These are phyloP conservation scores for Clohesyomyces aquaticus DNA, from an alignment of 495 filamentous ascomycete genomes.

Conservation along the genomic window DNA sequence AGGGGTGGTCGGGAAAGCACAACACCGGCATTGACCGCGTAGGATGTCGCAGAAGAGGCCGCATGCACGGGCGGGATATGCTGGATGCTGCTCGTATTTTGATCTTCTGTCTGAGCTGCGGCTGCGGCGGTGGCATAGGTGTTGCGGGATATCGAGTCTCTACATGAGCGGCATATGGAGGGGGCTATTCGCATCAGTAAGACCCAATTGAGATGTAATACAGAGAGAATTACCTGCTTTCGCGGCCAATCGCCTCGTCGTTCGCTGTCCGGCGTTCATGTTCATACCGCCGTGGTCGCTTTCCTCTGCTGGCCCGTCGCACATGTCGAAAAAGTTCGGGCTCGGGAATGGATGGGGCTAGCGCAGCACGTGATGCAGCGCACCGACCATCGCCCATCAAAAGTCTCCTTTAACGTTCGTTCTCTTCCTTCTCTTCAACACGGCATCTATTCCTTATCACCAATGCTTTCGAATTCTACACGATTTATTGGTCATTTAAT, in stretches of 20 bases:
- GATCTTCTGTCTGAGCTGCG: constrained; percentile 33
- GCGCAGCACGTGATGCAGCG: constrained; percentile 22
- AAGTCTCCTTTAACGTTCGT: neutral
- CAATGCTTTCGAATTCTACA: constrained; percentile 54
- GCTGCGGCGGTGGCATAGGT: constrained; percentile 37
- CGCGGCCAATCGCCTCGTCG: constrained; percentile 41
- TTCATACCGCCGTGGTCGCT: neutral
- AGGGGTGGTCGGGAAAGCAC: constrained; percentile 87
- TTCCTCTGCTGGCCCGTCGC: constrained; percentile 1
- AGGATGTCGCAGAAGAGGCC: constrained; percentile 52
- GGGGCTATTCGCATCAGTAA: constrained; percentile 25
- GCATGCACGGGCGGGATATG: constrained; percentile 43
- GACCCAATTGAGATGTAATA: neutral
- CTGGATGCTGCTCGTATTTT: constrained; percentile 4
- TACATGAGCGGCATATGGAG: constrained; percentile 45
- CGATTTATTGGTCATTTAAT: constrained; percentile 66
- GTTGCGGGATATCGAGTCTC: constrained; percentile 36
- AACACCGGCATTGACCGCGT: constrained; percentile 75
- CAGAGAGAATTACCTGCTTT: constrained; percentile 33
- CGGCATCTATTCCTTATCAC: constrained; percentile 63
- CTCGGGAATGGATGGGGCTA: constrained; percentile 24
- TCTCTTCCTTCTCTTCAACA: constrained; percentile 9
- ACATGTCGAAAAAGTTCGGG: constrained; percentile 21
- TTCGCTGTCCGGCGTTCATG: constrained; percentile 47
- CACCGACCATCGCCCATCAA: constrained; percentile 1